Evolutionary conservation across 2,329 filamentous ascomycete genomes (phyloP), one percentile per base, ranked within the genome.

Genomic region (Teratosphaeria destructans): DNA sequence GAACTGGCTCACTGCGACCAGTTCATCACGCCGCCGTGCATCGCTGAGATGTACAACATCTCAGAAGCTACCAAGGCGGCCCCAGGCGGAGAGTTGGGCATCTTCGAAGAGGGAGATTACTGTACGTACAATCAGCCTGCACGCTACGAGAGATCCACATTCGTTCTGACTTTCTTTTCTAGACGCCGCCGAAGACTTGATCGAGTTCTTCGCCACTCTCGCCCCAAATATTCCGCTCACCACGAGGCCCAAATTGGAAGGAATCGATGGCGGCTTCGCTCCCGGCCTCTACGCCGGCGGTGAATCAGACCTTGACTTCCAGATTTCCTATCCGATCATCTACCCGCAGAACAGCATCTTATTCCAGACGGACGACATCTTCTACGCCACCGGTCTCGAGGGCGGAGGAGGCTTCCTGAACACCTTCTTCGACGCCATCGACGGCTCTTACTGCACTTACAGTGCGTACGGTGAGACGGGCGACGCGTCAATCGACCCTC

Each of bases 21-120:
- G n/a, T 77, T 79, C 65, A 83, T 85, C 63, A 85, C 82, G 0
- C 81, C 82, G 0, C 76, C 77, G 49, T 86, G 83, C 64, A 62
- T 75, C 14, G 64, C 70, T 8, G 70, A 68, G 12, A 62, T 75
- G 5, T 75, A 75, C 62, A 66, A 69, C 34, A 71, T 75, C 58
- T 70, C 71, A 5, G 59, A 72, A 11, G 72, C 43, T 3, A 49
- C n/a, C 43, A 49, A 49, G 43, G 53, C 53, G 19, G 16, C 19
- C 14, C 12, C 53, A 32, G 60, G 58, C 19, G 72, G 71, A 52
- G 60, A 66, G 52, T 70, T 71, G 2, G 70, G 65, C n/a, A 70
- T 71, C n/a, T 73, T 78, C 14, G 78, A 80, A 57, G 77, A 70
- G 19, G 68, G 74, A 56, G 68, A 67, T 54, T 71, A 65, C 63